phyloP scores from a whole-genome alignment of 139 green algal species.

The Dunaliella primolecta region DNA sequence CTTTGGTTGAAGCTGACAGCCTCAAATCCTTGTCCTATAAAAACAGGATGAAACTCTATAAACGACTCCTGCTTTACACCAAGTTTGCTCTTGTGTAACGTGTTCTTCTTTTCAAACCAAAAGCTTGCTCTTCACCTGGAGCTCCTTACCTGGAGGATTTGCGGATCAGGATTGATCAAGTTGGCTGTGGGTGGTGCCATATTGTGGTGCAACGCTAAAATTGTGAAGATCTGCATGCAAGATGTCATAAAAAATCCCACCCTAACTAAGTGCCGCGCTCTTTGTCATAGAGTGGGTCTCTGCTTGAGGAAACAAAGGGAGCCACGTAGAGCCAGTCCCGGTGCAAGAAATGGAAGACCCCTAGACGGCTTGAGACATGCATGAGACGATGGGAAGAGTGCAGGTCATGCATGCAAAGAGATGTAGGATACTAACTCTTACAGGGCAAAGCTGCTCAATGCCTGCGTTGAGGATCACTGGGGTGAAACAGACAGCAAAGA shows the following conservation, averaged over 20 bases:
- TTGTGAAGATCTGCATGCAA: slow-evolving; percentile 53
- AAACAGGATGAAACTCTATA: no score
- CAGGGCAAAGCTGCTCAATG: no score
- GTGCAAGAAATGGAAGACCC: neutral
- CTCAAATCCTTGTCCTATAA: no score
- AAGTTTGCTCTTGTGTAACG: no score
- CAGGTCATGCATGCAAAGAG: neutral
- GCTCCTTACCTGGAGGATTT: slow-evolving; percentile 18
- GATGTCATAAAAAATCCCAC: neutral
- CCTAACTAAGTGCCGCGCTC: neutral
- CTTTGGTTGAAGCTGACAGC: no score
- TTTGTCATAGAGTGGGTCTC: neutral
- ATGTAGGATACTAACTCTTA: no score
- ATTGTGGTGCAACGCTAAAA: slow-evolving; percentile 65
- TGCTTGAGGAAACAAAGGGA: neutral
- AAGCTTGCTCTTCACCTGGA: no score
- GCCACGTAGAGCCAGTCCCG: neutral
- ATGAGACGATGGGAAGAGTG: neutral
- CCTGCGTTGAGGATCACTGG: no score
- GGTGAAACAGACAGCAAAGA: no score
- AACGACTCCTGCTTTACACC: no score
- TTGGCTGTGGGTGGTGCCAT: slow-evolving; percentile 78
- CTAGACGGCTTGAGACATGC: neutral
- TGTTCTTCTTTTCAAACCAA: no score
- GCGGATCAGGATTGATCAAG: slow-evolving; percentile 59